Conservation (phyloP, 495 filamentous ascomycete species). For the Annulohypoxylon maeteangense region DNA sequence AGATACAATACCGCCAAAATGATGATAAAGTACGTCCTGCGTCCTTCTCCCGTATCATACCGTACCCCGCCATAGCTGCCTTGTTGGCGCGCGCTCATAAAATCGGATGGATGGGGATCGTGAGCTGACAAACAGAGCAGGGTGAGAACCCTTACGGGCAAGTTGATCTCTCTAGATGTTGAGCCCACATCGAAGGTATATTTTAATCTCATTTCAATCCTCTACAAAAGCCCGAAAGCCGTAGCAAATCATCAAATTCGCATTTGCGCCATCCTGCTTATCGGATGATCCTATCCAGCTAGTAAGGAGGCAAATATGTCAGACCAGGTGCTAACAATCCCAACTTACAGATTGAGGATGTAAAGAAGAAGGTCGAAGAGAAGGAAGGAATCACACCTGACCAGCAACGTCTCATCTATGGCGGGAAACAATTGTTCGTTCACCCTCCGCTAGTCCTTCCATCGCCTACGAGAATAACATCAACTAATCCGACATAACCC, state of each 20-base stretch:
- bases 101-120: constrained; percentile 4
- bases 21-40: constrained; percentile 58
- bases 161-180: constrained; percentile 98
- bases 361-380: constrained; percentile 99
- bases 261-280: constrained; percentile 2
- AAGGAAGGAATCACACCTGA: constrained; percentile 98
- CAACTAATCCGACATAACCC: constrained; percentile 15
- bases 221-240: not conserved
- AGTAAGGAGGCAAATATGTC: not conserved
- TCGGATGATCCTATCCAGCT: not conserved
- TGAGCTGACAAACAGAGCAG: constrained; percentile 57
- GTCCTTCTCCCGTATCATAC: not conserved
- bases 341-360: constrained; percentile 76
- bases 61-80: constrained; percentile 24
- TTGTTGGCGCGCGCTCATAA: not conserved
- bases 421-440: constrained; percentile 95
- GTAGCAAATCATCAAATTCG: not conserved
- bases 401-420: constrained; percentile 94
- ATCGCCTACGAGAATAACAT: not conserved
- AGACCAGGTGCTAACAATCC: constrained; percentile 7
- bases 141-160: constrained; percentile 96
- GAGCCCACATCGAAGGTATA: constrained; percentile 88
- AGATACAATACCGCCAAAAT: constrained; percentile 47
- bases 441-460: not conserved
- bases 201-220: not conserved